These are phyloP conservation scores for Rhizopus sp. DNA, from an alignment of 371 early-diverging fungal genomes.

Conservation along the genomic window DNA sequence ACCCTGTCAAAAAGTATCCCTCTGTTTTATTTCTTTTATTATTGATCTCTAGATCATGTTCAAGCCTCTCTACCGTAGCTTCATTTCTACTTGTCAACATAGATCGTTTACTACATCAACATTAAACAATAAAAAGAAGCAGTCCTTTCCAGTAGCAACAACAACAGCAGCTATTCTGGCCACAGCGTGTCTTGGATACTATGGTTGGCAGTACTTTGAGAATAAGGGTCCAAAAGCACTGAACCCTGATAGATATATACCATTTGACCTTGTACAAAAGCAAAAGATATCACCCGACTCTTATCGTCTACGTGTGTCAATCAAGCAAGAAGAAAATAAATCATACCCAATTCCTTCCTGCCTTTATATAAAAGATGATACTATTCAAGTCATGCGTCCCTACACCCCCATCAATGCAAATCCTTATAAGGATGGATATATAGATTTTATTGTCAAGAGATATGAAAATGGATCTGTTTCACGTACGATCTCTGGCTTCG, in stretches of 20 bases:
- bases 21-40: not conserved
- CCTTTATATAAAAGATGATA: conserved; percentile 65
- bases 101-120: not conserved
- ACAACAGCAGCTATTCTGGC: not conserved
- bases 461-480: conserved; percentile 62
- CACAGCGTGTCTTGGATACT: not conserved
- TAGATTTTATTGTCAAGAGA: conserved; percentile 65
- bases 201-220: conserved; percentile 14
- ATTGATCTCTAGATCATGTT: not conserved
- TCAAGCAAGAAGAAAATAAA: conserved; percentile 12
- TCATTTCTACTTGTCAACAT: not conserved
- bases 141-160: not conserved
- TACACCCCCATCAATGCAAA: conserved; percentile 64
- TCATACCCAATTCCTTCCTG: conserved; percentile 50
- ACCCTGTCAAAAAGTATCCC: no score
- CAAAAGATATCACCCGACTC: conserved; percentile 38
- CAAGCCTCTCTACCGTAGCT: not conserved
- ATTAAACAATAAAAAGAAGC: not conserved
- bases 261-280: conserved; percentile 26
- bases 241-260: conserved; percentile 28
- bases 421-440: conserved; percentile 44
- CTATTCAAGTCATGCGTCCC: conserved; percentile 66
- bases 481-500: conserved; percentile 44
- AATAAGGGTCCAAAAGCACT: conserved; percentile 16
- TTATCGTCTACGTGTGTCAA: conserved; percentile 33